Conservation (phyloP, 805 yeast genomes). For the Scheffersomyces coipomensis region DNA sequence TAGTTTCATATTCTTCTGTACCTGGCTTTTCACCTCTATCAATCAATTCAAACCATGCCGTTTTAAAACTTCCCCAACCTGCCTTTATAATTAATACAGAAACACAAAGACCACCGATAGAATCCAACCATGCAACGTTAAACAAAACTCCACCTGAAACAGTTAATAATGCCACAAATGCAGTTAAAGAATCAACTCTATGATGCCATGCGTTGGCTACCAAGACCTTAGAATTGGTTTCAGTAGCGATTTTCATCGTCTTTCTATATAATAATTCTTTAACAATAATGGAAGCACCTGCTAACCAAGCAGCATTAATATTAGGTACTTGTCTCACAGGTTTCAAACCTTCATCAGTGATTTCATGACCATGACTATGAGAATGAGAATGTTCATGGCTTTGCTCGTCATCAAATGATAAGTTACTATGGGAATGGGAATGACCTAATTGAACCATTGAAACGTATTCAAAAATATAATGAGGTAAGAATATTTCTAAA, state of each 20-base stretch:
- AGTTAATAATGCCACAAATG: conserved; percentile 84
- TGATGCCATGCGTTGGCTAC: conserved; percentile 99
- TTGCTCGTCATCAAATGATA: conserved; percentile 5
- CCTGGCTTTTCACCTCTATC: conserved; percentile 63
- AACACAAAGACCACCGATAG: conserved; percentile 87
- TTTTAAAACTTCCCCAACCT: conserved; percentile 71
- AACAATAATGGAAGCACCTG: conserved; percentile 79
- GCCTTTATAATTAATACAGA: conserved; percentile 81
- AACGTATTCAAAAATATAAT: conserved; percentile 53
- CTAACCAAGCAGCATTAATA: conserved; percentile 95
- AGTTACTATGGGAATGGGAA: conserved; percentile 48
- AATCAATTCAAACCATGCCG: conserved; percentile 71
- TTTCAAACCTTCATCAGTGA: conserved; percentile 11
- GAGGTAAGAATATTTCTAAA: conserved; percentile 66
- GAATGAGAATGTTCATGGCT: conserved; percentile 22
- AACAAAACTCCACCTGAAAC: conserved; percentile 82
- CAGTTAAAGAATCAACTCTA: conserved; percentile 89
- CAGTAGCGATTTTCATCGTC: conserved; percentile 75
- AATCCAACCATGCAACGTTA: conserved; percentile 80
- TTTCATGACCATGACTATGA: conserved; percentile 23
- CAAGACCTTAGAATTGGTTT: conserved; percentile 81
- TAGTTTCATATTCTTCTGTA: conserved; percentile 47
- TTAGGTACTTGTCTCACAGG: conserved; percentile 36
- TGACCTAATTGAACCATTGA: conserved; percentile 48
- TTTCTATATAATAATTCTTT: conserved; percentile 88